Conservation (phyloP, 179 eudicot genomes). For the Silene coronaria region DNA sequence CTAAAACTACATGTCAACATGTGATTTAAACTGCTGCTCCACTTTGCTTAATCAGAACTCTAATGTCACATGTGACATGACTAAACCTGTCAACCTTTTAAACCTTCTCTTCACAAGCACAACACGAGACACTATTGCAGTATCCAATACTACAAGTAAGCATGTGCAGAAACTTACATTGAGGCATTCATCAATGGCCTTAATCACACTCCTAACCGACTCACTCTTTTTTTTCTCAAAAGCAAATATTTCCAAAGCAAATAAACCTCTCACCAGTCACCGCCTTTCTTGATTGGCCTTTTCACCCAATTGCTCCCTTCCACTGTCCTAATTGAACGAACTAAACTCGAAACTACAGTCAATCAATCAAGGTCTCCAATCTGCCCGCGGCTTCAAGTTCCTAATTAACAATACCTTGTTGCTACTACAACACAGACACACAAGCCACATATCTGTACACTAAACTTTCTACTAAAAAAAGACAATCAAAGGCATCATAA, state of each 20-base stretch:
- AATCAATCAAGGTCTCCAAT: background rate
- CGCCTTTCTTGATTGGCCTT: background rate
- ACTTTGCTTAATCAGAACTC: constrained; percentile 10
- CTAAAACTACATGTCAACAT: background rate
- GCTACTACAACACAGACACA: background rate
- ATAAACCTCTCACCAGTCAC: too few relatives aligned
- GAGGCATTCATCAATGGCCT: background rate
- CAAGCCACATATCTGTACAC: background rate
- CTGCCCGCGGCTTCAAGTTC: background rate
- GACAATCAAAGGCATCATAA: background rate
- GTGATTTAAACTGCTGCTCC: background rate
- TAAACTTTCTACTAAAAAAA: background rate
- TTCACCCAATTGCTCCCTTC: background rate
- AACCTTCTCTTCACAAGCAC: background rate
- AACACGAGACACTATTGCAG: background rate
- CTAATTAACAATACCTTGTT: background rate
- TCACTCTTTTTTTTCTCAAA: too few relatives aligned
- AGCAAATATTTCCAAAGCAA: too few relatives aligned
- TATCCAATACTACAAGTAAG: background rate
- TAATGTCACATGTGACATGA: constrained; percentile 9
- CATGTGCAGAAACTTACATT: background rate
- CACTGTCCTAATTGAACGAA: too few relatives aligned
- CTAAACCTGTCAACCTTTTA: background rate
- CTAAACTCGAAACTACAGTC: too few relatives aligned
- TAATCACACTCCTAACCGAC: too few relatives aligned